Evolutionary conservation across 768 basidiomycete species (phyloP), one percentile per base, ranked within the genome.

Genomic region (Mycena alexandri): DNA sequence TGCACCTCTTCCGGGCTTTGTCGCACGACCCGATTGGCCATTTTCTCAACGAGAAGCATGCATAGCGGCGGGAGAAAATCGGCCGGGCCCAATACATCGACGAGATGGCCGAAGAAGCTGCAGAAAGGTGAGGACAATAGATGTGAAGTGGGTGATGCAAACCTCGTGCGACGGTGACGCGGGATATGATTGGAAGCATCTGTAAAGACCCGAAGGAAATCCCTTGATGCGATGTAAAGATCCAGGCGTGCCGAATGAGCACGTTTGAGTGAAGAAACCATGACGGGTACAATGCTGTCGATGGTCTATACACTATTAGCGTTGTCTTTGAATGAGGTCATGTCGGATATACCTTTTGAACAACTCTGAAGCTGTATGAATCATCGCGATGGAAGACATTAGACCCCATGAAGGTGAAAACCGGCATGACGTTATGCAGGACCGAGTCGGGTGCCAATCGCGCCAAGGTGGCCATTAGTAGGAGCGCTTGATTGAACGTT

Each of bases 341-440:
- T 3, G 62, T 42, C 47, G 24, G 3, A 54, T 80, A 48, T 60
- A 94, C 95, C 85, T 93, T 93, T 76, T 98, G 96, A 2, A 99
- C 94, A 11, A 99, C 96, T 42, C 90, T 89, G 83, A 98, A 97
- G 75, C 93, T 96, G 79, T 97, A 96, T 0, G 92, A 88, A 75
- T 99, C 98, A 71, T 99, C 98, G 52, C 96, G 87, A 75, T 98
- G 97, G 82, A 98, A 94, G 19, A 98, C 91, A 68, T 95, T 96
- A n/a, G 96, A 94, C 21, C 98, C 97, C 95, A 99, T 98, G 81
- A 98, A 99, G 0, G 96, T 98, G 83, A 99, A 99, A 50, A 99
- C 90, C 5, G 98, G 97, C 94, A 99, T 98, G 56, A 98, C 87
- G 72, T 97, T 95, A 74, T 93, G 94, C 14, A 99, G 83, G 34